Evolutionary conservation across 2,329 filamentous ascomycete species (phyloP), one percentile per base, ranked within the genome.

Genomic region (Huntiella abstrusa): DNA sequence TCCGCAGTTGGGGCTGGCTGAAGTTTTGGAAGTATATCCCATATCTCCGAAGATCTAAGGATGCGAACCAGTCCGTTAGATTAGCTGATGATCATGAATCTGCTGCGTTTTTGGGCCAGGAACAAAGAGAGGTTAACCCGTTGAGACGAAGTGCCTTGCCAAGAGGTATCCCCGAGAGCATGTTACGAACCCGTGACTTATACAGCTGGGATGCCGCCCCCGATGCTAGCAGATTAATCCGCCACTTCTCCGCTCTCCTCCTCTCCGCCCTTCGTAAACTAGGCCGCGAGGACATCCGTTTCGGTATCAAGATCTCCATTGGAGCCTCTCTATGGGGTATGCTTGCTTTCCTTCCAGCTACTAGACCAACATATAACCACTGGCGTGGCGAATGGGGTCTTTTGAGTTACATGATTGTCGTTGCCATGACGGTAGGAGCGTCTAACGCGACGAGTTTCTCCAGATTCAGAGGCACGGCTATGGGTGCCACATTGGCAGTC

Each of bases 361-460:
- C 86, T 2, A 70, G 86, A 45, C 82, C 83, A 0, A 70, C 81
- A 15, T 98, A 95, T 59, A 71, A 77, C 45, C 80, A 80, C 55
- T 96, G 87, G 85, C 72, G 88, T 58, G 88, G 88, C 28, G 91
- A 98, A 68, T 98, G 91, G 91, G 91, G 91, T 16, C 69, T 98
- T 2, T 62, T 98, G 47, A 94, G 86, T 0, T 96, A 94, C 65
- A 96, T 96, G 88, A 77, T 96, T 57, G 91, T 98, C 17, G 93
- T 87, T 58, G 86, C 83, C 34, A 96, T 95, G 86, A 98, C 88
- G 0, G 88, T 95, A 16, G 91, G 91, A 22, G 86, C 91, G 5
- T 84, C 86, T 17, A 98, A 96, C 60, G 94, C 88, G 1, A 95
- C 88, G 0, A 87, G 86, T 3, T 77, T 78, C 56, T 77, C 87